phyloP scores from a whole-genome alignment of 2,329 filamentous ascomycete species.

The Fusarium pseudonygamai region DNA sequence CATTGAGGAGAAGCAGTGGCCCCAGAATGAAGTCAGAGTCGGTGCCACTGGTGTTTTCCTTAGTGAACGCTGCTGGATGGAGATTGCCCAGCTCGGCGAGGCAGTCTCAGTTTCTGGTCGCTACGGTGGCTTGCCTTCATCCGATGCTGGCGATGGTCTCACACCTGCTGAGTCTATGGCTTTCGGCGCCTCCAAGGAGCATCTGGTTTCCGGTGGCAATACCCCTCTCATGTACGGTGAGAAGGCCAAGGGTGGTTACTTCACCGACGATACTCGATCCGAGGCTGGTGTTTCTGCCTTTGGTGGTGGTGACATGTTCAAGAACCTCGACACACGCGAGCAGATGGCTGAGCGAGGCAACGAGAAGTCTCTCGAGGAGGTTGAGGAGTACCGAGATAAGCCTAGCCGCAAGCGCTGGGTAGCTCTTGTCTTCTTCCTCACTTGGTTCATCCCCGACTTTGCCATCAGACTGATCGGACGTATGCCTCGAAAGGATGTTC shows the following conservation, averaged over 20 bases:
- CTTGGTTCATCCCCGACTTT: slow-evolving; percentile 89
- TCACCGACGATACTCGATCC: slow-evolving; percentile 88
- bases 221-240: slow-evolving; percentile 75
- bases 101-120: slow-evolving; percentile 61
- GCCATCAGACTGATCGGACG: slow-evolving; percentile 78
- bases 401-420: slow-evolving; percentile 91
- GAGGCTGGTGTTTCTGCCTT: slow-evolving; percentile 93
- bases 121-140: slow-evolving; percentile 46
- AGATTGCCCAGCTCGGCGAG: slow-evolving; percentile 81
- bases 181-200: slow-evolving; percentile 72
- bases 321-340: slow-evolving; percentile 91
- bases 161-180: slow-evolving; percentile 67
- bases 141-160: slow-evolving; percentile 71
- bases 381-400: slow-evolving; percentile 84
- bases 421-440: slow-evolving; percentile 82
- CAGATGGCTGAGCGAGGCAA: slow-evolving; percentile 96
- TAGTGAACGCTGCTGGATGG: slow-evolving; percentile 95
- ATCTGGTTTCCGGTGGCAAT: slow-evolving; percentile 61
- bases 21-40: slow-evolving; percentile 86
- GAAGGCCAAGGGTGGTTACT: slow-evolving; percentile 81
- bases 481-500: slow-evolving; percentile 92
- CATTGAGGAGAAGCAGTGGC: slow-evolving; percentile 94
- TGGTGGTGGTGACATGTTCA: slow-evolving; percentile 96
- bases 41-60: slow-evolving; percentile 95
- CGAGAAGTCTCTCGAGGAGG: slow-evolving; percentile 87